Evolutionary conservation across 345 rosid species (phyloP), one percentile per base, ranked within the genome.

Genomic region (Microthlaspi erraticum): DNA sequence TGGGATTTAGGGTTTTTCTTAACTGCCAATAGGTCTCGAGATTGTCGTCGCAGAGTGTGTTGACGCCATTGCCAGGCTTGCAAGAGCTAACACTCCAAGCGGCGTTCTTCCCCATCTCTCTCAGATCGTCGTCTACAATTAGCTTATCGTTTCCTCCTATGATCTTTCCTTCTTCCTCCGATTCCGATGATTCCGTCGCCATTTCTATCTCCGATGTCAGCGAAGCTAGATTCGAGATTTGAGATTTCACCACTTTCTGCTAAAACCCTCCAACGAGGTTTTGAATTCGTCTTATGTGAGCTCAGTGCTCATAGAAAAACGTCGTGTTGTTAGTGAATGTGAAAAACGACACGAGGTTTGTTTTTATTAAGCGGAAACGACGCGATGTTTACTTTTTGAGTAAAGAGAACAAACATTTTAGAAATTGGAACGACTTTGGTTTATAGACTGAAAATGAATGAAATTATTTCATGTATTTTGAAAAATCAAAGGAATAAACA

Each of bases 11-110:
- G 57, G 53, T 36, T 64, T 39, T 45, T 76, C 10, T 8, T 23
- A 78, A 91, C 96, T 95, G 99, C 98, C 99, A 95, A 79, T 85
- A 88, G 52, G 94, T 83, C 31, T 88, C 97, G 56, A 86, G 86
- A 79, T 82, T 92, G 65, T 95, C 96, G 67, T 95, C 97, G 32
- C 92, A 88, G 68, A 95, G 92, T 76, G 85, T 78, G 64, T 84
- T 78, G 82, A 92, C 96, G 52, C 92, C 90, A 72, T 95, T 92
- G 26, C 98, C 94, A 3, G 93, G 86, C 81, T 95, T 92, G 80
- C 97, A 92, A 55, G 97, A 95, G 86, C 98, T 95, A 14, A 92
- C 96, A 48, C 93, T 91, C 98, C 98, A 93, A 59, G 92, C 91
- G 23, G 96, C 98, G 49, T 91, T 93, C 56, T 86, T 91, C 0